Conservation (phyloP, 208 protist genomes). For the Leishmania martiniquensis region DNA sequence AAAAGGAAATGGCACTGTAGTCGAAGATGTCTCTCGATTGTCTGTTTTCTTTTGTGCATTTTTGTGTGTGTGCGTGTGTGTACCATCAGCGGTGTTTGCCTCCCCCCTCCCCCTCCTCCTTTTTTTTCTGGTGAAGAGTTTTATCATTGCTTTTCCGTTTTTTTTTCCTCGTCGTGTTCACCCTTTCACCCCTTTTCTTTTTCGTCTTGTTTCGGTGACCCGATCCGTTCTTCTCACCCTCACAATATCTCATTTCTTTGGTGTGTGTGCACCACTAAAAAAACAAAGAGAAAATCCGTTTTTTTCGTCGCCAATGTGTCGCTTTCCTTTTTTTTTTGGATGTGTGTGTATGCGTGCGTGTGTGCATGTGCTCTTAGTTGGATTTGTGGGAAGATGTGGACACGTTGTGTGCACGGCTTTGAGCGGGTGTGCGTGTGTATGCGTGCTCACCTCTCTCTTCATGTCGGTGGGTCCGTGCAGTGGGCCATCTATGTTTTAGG, state of each 20-base stretch:
- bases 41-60: neutral
- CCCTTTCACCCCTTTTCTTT: no score
- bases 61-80: neutral
- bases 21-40: no score
- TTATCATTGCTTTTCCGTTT: no score
- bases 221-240: no score
- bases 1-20: no score
- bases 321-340: no score
- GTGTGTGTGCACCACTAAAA: no score
- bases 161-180: neutral
- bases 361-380: conserved; percentile 4
- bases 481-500: neutral
- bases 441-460: neutral
- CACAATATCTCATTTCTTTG: no score
- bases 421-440: neutral
- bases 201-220: no score
- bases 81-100: neutral
- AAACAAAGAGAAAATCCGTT: no score
- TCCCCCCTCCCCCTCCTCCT: neutral
- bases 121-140: neutral
- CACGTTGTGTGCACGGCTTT: no score
- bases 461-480: neutral
- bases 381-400: neutral
- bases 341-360: conserved; percentile 4
- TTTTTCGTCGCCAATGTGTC: no score